These are phyloP conservation scores for Mycena citricolor DNA, from an alignment of 1,284 basidiomycete genomes.

Conservation along the genomic window DNA sequence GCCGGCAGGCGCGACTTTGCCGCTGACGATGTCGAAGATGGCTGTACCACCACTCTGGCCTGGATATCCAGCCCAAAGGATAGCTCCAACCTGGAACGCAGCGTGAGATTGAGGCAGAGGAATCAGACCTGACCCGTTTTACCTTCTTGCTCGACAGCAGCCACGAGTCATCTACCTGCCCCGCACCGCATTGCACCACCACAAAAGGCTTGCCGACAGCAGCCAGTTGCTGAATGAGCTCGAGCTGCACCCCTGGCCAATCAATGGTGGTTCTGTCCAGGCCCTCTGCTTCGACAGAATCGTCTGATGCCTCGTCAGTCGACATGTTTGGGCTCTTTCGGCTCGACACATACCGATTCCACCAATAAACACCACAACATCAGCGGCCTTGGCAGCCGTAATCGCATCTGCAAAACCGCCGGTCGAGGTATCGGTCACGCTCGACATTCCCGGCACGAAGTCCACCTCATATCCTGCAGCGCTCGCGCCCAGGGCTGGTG, in stretches of 20 bases:
- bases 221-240: slow-evolving; percentile 45
- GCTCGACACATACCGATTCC: slow-evolving; percentile 53
- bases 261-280: slow-evolving; percentile 49
- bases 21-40: slow-evolving; percentile 49
- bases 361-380: slow-evolving; percentile 60
- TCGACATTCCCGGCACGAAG: slow-evolving; percentile 42
- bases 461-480: slow-evolving; percentile 47
- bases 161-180: slow-evolving; percentile 50
- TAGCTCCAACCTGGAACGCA: slow-evolving; percentile 44
- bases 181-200: slow-evolving; percentile 56
- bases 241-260: slow-evolving; percentile 57
- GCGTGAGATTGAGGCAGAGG: not conserved
- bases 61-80: slow-evolving; percentile 57
- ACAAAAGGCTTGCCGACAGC: slow-evolving; percentile 50
- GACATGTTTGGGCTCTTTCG: slow-evolving; percentile 48
- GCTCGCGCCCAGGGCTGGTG: slow-evolving; percentile 46
- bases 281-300: too few relatives aligned
- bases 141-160: slow-evolving; percentile 46
- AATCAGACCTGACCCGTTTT: slow-evolving; percentile 23
- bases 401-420: slow-evolving; percentile 57
- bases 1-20: slow-evolving; percentile 51
- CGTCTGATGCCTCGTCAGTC: too few relatives aligned
- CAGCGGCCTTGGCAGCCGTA: slow-evolving; percentile 61
- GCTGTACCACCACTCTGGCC: slow-evolving; percentile 55
- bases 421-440: slow-evolving; percentile 34